phyloP scores from a whole-genome alignment of 2,329 filamentous ascomycete species.

The Alternaria sp. region DNA sequence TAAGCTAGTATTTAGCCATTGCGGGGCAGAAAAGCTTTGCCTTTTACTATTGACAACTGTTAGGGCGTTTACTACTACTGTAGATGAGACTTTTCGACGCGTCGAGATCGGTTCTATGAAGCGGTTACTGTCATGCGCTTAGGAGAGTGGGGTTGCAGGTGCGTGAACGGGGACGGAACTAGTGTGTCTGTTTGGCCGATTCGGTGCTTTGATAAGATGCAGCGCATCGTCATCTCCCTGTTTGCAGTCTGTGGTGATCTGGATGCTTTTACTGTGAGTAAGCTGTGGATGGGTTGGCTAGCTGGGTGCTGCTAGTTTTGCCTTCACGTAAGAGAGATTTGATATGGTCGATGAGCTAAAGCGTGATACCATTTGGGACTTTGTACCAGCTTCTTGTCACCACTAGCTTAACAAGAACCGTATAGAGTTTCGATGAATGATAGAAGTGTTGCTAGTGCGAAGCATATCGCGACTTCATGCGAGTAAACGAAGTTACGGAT shows the following conservation, averaged over 20 bases:
- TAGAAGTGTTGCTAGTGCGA: not conserved
- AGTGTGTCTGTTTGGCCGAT: not conserved
- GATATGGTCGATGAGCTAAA: not conserved
- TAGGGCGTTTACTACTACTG: not conserved
- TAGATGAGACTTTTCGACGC: not conserved
- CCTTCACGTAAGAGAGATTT: not conserved
- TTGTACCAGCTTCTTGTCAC: not conserved
- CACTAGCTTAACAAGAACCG: not conserved
- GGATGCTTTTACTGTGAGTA: not conserved
- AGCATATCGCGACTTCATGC: not conserved
- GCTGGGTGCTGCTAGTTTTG: not conserved
- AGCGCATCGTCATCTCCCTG: not conserved
- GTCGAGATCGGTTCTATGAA: not conserved
- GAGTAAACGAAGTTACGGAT: not conserved
- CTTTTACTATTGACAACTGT: not conserved
- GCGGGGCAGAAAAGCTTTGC: not conserved
- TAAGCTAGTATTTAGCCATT: not conserved
- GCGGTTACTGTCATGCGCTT: not conserved
- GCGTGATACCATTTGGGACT: not conserved
- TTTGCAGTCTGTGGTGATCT: not conserved
- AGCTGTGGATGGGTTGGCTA: not conserved
- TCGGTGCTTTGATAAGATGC: not conserved
- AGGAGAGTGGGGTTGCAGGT: not conserved
- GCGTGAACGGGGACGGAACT: not conserved
- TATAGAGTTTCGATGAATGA: not conserved